A percentile compares a stretch with the other conserved stretches of the same genome.
These are phyloP conservation scores for Phialocephala subalpina DNA, from an alignment of 2,329 filamentous ascomycete species.

Conservation along the genomic window DNA sequence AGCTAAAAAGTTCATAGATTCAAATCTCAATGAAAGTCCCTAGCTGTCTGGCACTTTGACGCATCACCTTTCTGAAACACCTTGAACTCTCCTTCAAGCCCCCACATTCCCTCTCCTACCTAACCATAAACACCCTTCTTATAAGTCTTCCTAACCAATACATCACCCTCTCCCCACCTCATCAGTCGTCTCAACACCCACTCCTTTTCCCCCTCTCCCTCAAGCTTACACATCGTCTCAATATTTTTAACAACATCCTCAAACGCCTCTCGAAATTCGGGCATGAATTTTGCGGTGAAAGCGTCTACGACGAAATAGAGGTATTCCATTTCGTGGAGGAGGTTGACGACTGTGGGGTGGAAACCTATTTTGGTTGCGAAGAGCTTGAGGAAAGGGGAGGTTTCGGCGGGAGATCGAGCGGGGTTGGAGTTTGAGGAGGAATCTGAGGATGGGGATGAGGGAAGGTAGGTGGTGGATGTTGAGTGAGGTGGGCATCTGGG, in stretches of 20 bases:
- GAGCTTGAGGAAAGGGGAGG: slow-evolving; percentile 22
- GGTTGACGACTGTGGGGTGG: slow-evolving; percentile 23
- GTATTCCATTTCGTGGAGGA: slow-evolving; percentile 27
- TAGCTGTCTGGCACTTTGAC: too few relatives aligned
- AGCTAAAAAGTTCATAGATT: too few relatives aligned
- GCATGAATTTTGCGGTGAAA: slow-evolving; percentile 22
- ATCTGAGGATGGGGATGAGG: not conserved
- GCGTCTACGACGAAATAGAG: slow-evolving; percentile 26
- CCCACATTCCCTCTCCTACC: not conserved
- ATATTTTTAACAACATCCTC: slow-evolving; percentile 19
- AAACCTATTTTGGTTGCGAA: slow-evolving; percentile 25
- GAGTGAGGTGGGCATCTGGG: not conserved
- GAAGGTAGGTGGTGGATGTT: not conserved
- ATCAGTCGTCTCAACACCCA: not conserved
- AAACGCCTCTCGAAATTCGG: slow-evolving; percentile 14
- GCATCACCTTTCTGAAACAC: too few relatives aligned
- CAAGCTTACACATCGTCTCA: slow-evolving; percentile 7
- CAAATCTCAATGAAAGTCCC: too few relatives aligned
- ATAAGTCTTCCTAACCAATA: not conserved
- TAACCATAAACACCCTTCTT: not conserved
- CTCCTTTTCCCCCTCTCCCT: not conserved
- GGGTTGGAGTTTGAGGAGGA: slow-evolving; percentile 2
- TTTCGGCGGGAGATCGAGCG: not conserved
- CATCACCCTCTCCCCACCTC: not conserved
- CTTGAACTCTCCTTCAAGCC: too few relatives aligned